phyloP scores from a whole-genome alignment of 345 rosid genomes.

The Corymbia maculata region DNA sequence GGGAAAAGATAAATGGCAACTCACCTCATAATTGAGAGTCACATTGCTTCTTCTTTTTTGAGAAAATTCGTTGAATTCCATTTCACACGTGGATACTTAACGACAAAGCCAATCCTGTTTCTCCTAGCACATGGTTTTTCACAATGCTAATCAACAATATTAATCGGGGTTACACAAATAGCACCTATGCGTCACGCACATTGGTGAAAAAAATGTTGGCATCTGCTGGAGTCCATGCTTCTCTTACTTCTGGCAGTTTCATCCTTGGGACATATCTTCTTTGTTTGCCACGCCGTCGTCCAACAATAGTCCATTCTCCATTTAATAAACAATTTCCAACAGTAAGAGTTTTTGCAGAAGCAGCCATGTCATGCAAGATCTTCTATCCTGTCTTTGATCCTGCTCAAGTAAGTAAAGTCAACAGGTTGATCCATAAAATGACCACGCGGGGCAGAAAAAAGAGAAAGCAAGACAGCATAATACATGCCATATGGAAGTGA shows the following conservation, averaged over 20 bases:
- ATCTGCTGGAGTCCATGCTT: constrained; percentile 49
- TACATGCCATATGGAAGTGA: too few relatives aligned
- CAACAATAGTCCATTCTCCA: constrained; percentile 77
- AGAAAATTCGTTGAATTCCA: not conserved
- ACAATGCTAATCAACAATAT: not conserved
- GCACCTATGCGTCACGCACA: constrained; percentile 24
- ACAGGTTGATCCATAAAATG: not conserved
- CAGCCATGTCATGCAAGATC: constrained; percentile 15
- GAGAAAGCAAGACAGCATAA: not conserved
- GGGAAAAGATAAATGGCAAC: too few relatives aligned
- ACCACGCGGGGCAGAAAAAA: not conserved
- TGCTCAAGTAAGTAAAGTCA: not conserved
- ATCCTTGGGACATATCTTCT: constrained; percentile 17
- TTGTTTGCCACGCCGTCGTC: constrained; percentile 38
- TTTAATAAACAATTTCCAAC: constrained; percentile 13
- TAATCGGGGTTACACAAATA: constrained; percentile 1
- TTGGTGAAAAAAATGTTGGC: constrained; percentile 52
- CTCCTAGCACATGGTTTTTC: not conserved
- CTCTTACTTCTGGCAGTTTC: constrained; percentile 15
- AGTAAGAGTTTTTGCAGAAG: constrained; percentile 22
- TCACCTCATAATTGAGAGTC: not conserved
- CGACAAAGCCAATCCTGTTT: too few relatives aligned
- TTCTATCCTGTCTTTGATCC: not conserved
- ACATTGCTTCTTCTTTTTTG: not conserved
- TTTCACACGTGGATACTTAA: not conserved